Conservation (phyloP, 495 filamentous ascomycete genomes). For the Aspergillus sclerotiicarbonarius region DNA sequence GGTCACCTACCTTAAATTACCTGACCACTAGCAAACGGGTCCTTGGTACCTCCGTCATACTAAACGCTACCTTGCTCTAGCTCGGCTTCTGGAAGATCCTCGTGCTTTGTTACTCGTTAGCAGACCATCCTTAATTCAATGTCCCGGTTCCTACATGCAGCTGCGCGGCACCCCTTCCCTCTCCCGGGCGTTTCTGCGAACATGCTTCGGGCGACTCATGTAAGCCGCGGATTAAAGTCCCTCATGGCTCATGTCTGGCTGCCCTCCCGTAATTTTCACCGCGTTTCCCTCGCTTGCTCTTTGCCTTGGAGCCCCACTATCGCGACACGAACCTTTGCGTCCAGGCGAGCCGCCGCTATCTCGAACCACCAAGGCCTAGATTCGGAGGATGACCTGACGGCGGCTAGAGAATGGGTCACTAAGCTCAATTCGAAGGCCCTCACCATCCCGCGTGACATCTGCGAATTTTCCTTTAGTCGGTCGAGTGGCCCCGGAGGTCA, state of each 20-base stretch:
- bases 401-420: slow-evolving; percentile 74
- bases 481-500: slow-evolving; percentile 95
- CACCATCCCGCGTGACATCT: slow-evolving; percentile 62
- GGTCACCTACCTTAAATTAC: not conserved
- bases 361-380: slow-evolving; percentile 26
- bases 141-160: slow-evolving; percentile 7
- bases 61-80: slow-evolving; percentile 9
- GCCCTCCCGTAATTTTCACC: not conserved
- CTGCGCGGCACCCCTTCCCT: not conserved
- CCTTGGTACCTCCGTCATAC: slow-evolving; percentile 1
- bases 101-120: slow-evolving; percentile 16
- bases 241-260: slow-evolving; percentile 3
- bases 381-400: slow-evolving; percentile 55
- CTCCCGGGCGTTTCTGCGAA: not conserved
- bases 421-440: slow-evolving; percentile 61
- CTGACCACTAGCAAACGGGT: not conserved
- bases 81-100: slow-evolving; percentile 16
- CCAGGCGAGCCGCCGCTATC: slow-evolving; percentile 18
- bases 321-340: slow-evolving; percentile 22
- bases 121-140: slow-evolving; percentile 21
- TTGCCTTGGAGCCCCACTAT: slow-evolving; percentile 10
- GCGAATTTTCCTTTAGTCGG: slow-evolving; percentile 71
- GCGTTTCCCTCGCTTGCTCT: slow-evolving; percentile 6
- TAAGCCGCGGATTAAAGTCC: not conserved
- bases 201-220: not conserved